phyloP scores from a whole-genome alignment of 202 grass and related monocot genomes.

The Tripidium arundinaceum region DNA sequence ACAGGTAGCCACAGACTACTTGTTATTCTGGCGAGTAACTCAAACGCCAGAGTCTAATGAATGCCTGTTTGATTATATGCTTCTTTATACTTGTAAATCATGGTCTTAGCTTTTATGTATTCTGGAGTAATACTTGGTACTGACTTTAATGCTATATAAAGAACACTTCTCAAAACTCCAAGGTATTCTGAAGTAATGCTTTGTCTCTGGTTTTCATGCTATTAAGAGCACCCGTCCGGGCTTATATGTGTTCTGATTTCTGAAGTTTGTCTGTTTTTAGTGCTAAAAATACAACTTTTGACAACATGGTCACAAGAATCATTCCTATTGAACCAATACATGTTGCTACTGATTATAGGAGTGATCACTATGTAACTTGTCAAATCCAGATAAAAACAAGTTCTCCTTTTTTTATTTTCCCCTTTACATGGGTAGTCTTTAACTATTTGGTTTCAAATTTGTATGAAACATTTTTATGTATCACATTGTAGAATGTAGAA shows the following conservation, averaged over 20 bases:
- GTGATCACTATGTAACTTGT: not conserved
- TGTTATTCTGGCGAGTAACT: not conserved
- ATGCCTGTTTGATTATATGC: not conserved
- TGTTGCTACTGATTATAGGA: constrained; percentile 1
- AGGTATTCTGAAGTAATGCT: not conserved
- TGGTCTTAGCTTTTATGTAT: not conserved
- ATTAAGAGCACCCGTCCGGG: not conserved
- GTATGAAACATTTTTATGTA: not conserved
- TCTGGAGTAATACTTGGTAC: not conserved
- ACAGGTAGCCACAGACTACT: constrained; percentile 50
- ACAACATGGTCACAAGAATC: not conserved
- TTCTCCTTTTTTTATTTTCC: not conserved
- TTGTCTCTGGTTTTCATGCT: not conserved
- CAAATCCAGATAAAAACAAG: not conserved
- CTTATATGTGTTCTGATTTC: not conserved
- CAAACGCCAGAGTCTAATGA: not conserved
- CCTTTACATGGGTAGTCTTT: not conserved
- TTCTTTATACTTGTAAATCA: constrained; percentile 4
- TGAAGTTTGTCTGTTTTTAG: not conserved
- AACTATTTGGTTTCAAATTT: not conserved
- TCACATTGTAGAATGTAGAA: not conserved
- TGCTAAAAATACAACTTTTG: not conserved
- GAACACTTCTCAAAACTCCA: not conserved
- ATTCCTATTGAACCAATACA: not conserved
- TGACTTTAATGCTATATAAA: not conserved